Conservation (phyloP, 345 rosid species). For the Abelmoschus esculentus region DNA sequence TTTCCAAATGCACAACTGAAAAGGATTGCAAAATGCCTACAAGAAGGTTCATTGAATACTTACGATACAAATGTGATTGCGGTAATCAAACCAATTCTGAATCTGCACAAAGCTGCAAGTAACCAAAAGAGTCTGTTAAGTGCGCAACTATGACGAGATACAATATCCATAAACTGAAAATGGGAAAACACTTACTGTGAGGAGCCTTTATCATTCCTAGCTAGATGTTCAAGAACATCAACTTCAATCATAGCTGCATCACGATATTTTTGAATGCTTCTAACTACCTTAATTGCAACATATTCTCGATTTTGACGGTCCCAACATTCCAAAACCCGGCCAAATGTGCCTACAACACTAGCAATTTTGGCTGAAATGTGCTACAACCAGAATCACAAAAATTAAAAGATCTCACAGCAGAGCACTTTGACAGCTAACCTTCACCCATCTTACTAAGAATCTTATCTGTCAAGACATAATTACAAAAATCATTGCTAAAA, state of each 20-base stretch:
- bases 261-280: constrained; percentile 57
- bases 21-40: background rate
- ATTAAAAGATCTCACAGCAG: constrained; percentile 45
- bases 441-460: constrained; percentile 79
- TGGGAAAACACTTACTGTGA: constrained; percentile 34
- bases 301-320: constrained; percentile 53
- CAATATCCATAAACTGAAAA: constrained; percentile 18
- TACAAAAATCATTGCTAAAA: background rate
- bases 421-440: constrained; percentile 66
- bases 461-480: constrained; percentile 37
- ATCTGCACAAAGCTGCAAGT: constrained; percentile 67
- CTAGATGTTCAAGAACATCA: constrained; percentile 54
- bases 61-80: constrained; percentile 70
- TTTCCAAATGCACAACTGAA: background rate
- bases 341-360: constrained; percentile 61
- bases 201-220: constrained; percentile 44
- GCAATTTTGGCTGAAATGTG: constrained; percentile 26
- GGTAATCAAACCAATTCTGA: constrained; percentile 64
- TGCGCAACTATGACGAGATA: background rate
- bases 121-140: constrained; percentile 4
- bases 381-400: constrained; percentile 52
- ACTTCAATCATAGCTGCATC: constrained; percentile 75
- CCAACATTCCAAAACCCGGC: constrained; percentile 87
- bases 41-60: constrained; percentile 30
- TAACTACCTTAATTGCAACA: constrained; percentile 52